These are phyloP conservation scores for Macrotyloma uniflorum DNA, from an alignment of 306 rosid species.

Conservation along the genomic window DNA sequence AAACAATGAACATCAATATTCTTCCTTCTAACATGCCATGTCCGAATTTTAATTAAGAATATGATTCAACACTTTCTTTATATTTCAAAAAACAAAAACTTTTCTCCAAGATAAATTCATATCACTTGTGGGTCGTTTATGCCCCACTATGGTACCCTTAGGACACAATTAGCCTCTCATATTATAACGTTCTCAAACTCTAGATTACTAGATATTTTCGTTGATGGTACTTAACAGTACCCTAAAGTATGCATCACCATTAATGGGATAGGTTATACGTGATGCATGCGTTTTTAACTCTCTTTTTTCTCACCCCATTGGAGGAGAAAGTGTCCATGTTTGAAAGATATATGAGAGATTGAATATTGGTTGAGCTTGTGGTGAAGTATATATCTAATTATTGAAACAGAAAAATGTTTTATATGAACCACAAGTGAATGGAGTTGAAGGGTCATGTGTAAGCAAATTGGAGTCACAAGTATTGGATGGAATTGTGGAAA, in stretches of 20 bases:
- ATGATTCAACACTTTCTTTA: too few relatives aligned
- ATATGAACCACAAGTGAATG: neutral
- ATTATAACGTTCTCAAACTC: neutral
- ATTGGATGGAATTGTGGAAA: neutral
- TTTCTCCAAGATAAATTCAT: too few relatives aligned
- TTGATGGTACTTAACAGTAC: neutral
- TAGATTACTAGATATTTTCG: neutral
- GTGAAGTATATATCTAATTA: neutral
- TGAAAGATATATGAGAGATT: neutral
- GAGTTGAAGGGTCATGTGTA: neutral
- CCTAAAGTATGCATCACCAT: too few relatives aligned
- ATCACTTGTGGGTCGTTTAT: too few relatives aligned
- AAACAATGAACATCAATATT: neutral
- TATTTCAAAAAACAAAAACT: too few relatives aligned
- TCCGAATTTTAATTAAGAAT: neutral
- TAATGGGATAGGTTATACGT: neutral
- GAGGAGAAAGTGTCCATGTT: neutral
- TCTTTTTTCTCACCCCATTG: neutral
- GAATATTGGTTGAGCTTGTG: neutral
- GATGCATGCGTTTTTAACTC: neutral
- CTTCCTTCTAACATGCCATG: slow-evolving; percentile 3
- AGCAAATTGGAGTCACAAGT: slow-evolving; percentile 12
- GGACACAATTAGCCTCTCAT: neutral
- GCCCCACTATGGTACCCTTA: neutral
- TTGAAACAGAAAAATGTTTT: neutral